Evolutionary conservation across 805 yeast genomes (phyloP).

Genomic region (Saccharomycopsis lassenensis): DNA sequence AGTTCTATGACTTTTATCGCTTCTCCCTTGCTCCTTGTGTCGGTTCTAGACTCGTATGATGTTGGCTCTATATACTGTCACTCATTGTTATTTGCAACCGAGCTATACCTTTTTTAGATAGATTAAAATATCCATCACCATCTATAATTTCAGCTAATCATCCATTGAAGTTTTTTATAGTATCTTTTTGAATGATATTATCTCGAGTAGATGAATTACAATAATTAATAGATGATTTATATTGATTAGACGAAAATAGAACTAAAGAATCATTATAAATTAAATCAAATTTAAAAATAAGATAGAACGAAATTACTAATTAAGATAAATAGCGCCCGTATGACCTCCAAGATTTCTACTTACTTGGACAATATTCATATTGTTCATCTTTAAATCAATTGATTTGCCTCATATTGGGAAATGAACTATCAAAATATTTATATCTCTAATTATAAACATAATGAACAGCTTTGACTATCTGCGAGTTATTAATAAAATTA

Average conservation of each 20-base stretch:
- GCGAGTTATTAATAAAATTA: constrained; percentile 6
- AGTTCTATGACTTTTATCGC: no score
- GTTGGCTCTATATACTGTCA: no score
- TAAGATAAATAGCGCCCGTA: constrained; percentile 6
- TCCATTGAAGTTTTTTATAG: not conserved
- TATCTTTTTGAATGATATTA: not conserved
- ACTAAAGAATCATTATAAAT: constrained; percentile 2
- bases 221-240: not conserved
- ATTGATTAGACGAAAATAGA: not conserved
- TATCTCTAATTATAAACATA: not conserved
- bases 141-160: constrained; percentile 8
- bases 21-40: no score
- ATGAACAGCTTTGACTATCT: constrained; percentile 2
- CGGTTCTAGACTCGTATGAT: no score
- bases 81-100: constrained; percentile 2
- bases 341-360: constrained; percentile 15
- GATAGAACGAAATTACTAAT: no score
- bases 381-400: constrained; percentile 9
- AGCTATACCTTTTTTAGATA: constrained; percentile 4
- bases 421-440: constrained; percentile 3
- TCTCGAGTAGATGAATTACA: not conserved
- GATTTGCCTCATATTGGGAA: constrained; percentile 1
- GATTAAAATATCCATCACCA: constrained; percentile 9
- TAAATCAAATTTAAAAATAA: not conserved
- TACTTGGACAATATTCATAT: constrained; percentile 5